phyloP scores from a whole-genome alignment of 1,284 basidiomycete genomes.

The Cryptococcus maquisensis region DNA sequence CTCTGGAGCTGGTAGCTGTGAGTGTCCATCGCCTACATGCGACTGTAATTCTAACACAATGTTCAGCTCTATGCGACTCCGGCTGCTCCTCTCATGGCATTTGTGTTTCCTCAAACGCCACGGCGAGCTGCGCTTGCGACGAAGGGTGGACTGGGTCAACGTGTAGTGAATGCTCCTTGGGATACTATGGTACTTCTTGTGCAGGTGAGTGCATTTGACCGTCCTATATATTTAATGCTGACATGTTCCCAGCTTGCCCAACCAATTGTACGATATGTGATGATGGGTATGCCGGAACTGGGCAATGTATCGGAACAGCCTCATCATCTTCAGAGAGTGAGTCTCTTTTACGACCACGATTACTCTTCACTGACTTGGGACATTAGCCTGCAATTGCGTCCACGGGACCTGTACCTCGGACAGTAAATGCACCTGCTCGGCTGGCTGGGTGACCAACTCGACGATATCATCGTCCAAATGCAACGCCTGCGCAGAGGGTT shows the following conservation, averaged over 20 bases:
- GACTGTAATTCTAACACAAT: background rate
- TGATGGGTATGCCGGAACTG: slow-evolving; percentile 46
- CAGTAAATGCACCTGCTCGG: slow-evolving; percentile 45
- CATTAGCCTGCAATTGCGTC: slow-evolving; percentile 46
- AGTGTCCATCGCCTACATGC: background rate
- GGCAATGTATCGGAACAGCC: slow-evolving; percentile 41
- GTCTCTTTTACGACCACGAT: background rate
- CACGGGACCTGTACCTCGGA: slow-evolving; percentile 45
- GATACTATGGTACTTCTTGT: slow-evolving; percentile 44
- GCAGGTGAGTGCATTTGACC: slow-evolving; percentile 13
- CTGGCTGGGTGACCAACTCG: slow-evolving; percentile 45
- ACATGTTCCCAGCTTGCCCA: slow-evolving; percentile 28
- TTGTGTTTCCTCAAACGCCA: slow-evolving; percentile 15
- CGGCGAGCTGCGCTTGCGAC: slow-evolving; percentile 22
- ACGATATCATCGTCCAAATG: slow-evolving; percentile 32
- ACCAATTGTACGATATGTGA: slow-evolving; percentile 43
- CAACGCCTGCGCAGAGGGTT: slow-evolving; percentile 46
- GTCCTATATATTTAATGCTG: background rate
- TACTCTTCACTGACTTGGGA: background rate
- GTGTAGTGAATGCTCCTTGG: slow-evolving; percentile 37
- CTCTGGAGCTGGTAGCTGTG: background rate
- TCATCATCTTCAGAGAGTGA: slow-evolving; percentile 20
- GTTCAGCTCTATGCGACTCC: slow-evolving; percentile 29
- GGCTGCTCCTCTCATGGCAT: slow-evolving; percentile 30
- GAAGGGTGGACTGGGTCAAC: slow-evolving; percentile 32